phyloP scores from a whole-genome alignment of 495 filamentous ascomycete species.

The Chaetomium fimeti region DNA sequence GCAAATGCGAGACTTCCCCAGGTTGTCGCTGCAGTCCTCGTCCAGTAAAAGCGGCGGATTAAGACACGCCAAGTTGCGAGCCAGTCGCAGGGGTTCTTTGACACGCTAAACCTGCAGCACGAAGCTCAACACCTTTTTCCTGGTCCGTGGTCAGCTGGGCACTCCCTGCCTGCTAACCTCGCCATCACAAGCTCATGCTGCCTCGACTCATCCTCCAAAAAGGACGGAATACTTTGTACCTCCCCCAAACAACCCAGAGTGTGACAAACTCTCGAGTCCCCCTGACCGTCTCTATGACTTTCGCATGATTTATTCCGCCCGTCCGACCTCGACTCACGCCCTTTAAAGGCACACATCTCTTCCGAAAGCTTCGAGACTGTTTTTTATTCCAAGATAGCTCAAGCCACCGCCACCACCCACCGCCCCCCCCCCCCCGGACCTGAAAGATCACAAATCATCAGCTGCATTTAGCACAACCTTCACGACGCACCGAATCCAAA shows the following conservation, averaged over 20 bases:
- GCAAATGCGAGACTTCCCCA: background rate
- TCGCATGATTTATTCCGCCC: background rate
- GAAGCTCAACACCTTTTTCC: slow-evolving; percentile 22
- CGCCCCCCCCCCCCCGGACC: background rate
- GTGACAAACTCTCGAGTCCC: background rate
- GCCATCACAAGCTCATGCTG: slow-evolving; percentile 19
- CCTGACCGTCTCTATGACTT: background rate
- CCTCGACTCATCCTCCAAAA: background rate
- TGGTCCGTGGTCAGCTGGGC: slow-evolving; percentile 18
- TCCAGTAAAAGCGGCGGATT: slow-evolving; percentile 12
- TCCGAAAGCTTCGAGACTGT: background rate
- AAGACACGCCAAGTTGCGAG: slow-evolving; percentile 16
- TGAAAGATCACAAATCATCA: too few species aligned
- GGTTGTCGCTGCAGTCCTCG: background rate
- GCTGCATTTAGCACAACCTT: too few species aligned
- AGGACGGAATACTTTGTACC: background rate
- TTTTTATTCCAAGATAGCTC: background rate
- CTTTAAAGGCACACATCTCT: background rate
- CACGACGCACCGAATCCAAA: background rate
- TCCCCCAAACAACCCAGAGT: background rate
- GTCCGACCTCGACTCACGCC: background rate
- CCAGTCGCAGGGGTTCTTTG: slow-evolving; percentile 19
- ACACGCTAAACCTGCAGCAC: slow-evolving; percentile 22
- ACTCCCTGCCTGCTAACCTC: slow-evolving; percentile 13
- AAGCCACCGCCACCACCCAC: background rate